phyloP scores from a whole-genome alignment of 306 rosid genomes.

The Sphenostylis stenocarpa region DNA sequence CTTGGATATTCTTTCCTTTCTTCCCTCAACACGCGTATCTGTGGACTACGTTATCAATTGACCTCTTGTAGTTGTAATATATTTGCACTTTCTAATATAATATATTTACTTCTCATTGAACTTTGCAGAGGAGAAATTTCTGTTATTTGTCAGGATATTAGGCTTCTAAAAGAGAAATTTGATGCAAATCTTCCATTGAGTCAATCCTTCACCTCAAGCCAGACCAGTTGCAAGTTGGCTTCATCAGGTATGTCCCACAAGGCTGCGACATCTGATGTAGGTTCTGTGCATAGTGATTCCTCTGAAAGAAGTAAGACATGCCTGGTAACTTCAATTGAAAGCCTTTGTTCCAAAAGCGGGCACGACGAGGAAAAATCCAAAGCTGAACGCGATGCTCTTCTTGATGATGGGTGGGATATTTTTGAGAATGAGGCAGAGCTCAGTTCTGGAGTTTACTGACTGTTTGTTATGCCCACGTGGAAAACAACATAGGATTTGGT shows the following conservation, averaged over 20 bases:
- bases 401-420: slow-evolving; percentile 80
- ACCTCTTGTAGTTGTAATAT: neutral
- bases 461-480: neutral
- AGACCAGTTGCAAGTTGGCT: slow-evolving; percentile 78
- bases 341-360: slow-evolving; percentile 24
- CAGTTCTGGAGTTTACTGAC: neutral
- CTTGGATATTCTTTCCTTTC: neutral
- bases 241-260: slow-evolving; percentile 47
- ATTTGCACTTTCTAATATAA: neutral
- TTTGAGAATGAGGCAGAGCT: slow-evolving; percentile 45
- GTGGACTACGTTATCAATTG: neutral
- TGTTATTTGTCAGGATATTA: slow-evolving; percentile 76
- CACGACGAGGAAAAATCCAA: slow-evolving; percentile 32
- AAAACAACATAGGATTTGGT: neutral
- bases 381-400: slow-evolving; percentile 44
- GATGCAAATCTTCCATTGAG: slow-evolving; percentile 83
- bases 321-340: slow-evolving; percentile 32
- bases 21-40: neutral
- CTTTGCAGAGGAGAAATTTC: slow-evolving; percentile 83
- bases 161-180: slow-evolving; percentile 77
- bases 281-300: slow-evolving; percentile 44
- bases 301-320: slow-evolving; percentile 32
- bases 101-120: slow-evolving; percentile 6
- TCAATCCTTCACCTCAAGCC: slow-evolving; percentile 78
- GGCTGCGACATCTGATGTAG: slow-evolving; percentile 31